Evolutionary conservation across 495 filamentous ascomycete species (phyloP).

Genomic region (Polyplosphaeria fusca): DNA sequence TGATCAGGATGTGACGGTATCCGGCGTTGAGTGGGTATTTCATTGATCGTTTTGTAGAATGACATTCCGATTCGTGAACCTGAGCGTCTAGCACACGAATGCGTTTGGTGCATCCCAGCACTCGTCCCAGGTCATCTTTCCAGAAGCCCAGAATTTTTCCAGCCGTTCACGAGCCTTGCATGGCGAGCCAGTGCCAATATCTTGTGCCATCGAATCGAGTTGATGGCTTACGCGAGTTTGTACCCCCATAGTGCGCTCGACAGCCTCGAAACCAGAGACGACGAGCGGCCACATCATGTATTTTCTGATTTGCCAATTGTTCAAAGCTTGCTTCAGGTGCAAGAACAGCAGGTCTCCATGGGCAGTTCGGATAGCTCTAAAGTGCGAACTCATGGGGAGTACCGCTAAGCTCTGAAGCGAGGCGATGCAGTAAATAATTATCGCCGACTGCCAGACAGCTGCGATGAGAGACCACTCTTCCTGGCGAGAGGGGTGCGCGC

Average conservation of each 20-base stretch:
- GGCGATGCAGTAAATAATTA: slow-evolving; percentile 5
- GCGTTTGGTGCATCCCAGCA: slow-evolving; percentile 10
- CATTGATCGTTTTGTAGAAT: no score
- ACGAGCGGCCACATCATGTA: slow-evolving; percentile 16
- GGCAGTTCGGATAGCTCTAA: background rate
- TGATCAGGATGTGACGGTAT: no score
- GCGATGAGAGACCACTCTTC: slow-evolving; percentile 4
- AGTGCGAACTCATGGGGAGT: background rate
- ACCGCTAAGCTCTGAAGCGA: slow-evolving; percentile 3
- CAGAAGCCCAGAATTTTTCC: slow-evolving; percentile 2
- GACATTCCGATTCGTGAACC: no score
- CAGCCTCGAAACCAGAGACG: slow-evolving; percentile 1
- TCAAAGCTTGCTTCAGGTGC: background rate
- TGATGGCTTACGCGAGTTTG: background rate
- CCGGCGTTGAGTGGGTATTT: no score
- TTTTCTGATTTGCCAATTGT: background rate
- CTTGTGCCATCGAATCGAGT: background rate
- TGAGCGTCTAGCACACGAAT: slow-evolving; percentile 3
- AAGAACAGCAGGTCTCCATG: slow-evolving; percentile 1
- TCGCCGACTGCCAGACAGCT: background rate
- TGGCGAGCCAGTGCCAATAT: background rate
- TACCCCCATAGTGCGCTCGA: background rate
- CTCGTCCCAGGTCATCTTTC: background rate
- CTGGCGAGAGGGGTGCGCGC: background rate
- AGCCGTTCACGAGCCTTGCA: background rate